These are phyloP conservation scores for Kwoniella shivajii DNA, from an alignment of 1,284 basidiomycete genomes.

Conservation along the genomic window DNA sequence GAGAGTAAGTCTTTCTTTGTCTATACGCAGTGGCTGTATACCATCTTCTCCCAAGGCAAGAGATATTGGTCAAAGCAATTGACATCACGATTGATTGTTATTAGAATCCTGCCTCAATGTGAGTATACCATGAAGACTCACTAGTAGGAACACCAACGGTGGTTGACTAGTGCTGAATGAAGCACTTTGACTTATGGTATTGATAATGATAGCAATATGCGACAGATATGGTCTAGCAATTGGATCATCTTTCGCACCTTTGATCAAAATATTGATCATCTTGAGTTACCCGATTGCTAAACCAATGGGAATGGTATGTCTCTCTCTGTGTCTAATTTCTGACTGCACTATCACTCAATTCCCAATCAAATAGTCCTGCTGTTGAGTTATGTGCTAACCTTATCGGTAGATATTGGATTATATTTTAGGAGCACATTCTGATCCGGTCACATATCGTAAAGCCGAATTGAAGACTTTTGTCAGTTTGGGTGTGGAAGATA, in stretches of 20 bases:
- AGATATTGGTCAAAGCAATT: too few relatives aligned
- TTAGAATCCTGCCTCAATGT: conserved; percentile 52
- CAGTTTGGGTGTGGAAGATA: conserved; percentile 65
- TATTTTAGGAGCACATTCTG: conserved; percentile 56
- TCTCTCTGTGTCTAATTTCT: conserved; percentile 24
- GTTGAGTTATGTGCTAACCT: too few relatives aligned
- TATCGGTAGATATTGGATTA: conserved; percentile 52
- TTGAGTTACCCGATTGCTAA: conserved; percentile 56
- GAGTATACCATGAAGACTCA: conserved; percentile 8
- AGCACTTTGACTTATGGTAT: too few relatives aligned
- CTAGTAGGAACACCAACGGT: too few relatives aligned
- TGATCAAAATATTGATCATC: conserved; percentile 55
- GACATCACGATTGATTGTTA: too few relatives aligned
- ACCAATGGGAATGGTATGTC: conserved; percentile 48
- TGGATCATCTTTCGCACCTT: conserved; percentile 56
- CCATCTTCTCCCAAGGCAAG: too few relatives aligned
- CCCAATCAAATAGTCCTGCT: not conserved
- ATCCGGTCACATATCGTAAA: conserved; percentile 77
- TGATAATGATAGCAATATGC: conserved; percentile 52
- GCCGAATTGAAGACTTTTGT: conserved; percentile 89
- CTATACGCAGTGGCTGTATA: too few relatives aligned
- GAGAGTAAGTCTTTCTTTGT: conserved; percentile 17
- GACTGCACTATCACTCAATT: not conserved
- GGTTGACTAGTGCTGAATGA: too few relatives aligned
- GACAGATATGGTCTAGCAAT: conserved; percentile 58